Percentiles rank a stretch among this genome's conserved stretches.
phyloP scores from a whole-genome alignment of 495 filamentous ascomycete species.

The Podospora bellae-mahoneyi region DNA sequence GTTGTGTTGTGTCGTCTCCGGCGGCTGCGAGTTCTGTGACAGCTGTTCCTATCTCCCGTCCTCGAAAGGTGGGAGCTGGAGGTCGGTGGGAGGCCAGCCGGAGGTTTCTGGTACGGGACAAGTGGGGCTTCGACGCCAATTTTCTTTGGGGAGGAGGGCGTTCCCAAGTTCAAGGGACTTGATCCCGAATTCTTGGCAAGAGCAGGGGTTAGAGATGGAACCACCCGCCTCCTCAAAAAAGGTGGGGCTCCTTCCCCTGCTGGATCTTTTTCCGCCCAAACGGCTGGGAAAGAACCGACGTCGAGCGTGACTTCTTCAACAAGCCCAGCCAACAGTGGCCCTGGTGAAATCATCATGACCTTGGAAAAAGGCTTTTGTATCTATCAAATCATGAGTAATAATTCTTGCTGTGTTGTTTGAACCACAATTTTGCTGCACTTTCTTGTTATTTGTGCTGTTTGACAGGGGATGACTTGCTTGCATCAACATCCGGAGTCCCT shows the following conservation, averaged over 20 bases:
- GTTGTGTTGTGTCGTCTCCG: conserved; percentile 12
- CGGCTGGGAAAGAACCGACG: conserved; percentile 20
- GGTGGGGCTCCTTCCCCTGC: conserved; percentile 19
- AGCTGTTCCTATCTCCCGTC: not conserved
- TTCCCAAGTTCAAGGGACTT: conserved; percentile 9
- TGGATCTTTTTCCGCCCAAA: conserved; percentile 22
- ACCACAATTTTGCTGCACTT: not conserved
- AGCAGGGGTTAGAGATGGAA: conserved; percentile 22
- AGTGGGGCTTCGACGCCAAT: conserved; percentile 10
- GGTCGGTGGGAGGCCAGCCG: conserved; percentile 5
- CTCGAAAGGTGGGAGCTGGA: not conserved
- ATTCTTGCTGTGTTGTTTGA: not conserved
- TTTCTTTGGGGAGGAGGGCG: not conserved
- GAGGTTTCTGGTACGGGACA: not conserved
- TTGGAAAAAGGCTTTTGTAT: not conserved
- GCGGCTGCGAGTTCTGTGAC: conserved; percentile 1
- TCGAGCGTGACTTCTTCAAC: conserved; percentile 18
- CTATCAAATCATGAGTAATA: not conserved
- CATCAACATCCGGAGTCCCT: not conserved
- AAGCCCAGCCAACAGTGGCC: conserved; percentile 11
- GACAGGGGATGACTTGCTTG: not conserved
- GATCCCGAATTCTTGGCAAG: conserved; percentile 3
- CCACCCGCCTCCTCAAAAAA: conserved; percentile 20
- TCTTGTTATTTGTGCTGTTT: not conserved
- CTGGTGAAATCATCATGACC: not conserved